Base-by-base conservation (phyloP, 371 early-diverging fungal genomes). In the Catenaria anguillulae region DNA sequence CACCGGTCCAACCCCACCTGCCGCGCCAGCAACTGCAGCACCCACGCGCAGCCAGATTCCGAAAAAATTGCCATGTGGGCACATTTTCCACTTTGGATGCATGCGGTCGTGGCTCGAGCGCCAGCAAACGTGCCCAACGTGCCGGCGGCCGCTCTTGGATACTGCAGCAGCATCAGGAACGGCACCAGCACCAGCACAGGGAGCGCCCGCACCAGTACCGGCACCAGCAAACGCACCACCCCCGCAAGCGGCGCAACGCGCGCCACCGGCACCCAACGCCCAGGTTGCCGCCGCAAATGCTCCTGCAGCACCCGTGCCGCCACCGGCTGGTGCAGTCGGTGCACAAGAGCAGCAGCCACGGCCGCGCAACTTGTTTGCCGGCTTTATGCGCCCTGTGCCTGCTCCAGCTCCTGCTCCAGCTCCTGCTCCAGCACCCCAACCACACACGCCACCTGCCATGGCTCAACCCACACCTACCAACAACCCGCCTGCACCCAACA, bases 61-160 rank as follows among this genome's bases (percentile, higher is more conserved):
- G 6, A 98, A 98, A 72, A 90, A 88, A 60, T 77, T 98, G 24
- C 88, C 88, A 12, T 99, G 99, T 72, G 92, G 93, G 0, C 99
- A 99, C 68, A 83, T 94, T 17, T 98, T 99, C 71, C 99, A 99
- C 73, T 87, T 95, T 62, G 86, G 84, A 56, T 99, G 99, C 71
- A 75, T 99, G 62, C 78, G 93, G 60, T 90, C 89, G 70, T 99
- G 99, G 99, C 79, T 98, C 37, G 98, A 98, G 71, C 72, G 97
- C 64, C 99, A 99, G 72, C 97, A 95, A 67, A 88, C 86, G 60
- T 99, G 99, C 68, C 99, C 99, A 1, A 96, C 98, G 4, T 99
- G 99, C n/a, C 33, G 40, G 37, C 52, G 55, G n/a, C n/a, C 33
- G 26, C 54, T 34, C 8, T 45, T 55, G 6, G 21, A 42, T 36